phyloP scores from a whole-genome alignment of 78 protist species.

The Polysphondylium violaceum region DNA sequence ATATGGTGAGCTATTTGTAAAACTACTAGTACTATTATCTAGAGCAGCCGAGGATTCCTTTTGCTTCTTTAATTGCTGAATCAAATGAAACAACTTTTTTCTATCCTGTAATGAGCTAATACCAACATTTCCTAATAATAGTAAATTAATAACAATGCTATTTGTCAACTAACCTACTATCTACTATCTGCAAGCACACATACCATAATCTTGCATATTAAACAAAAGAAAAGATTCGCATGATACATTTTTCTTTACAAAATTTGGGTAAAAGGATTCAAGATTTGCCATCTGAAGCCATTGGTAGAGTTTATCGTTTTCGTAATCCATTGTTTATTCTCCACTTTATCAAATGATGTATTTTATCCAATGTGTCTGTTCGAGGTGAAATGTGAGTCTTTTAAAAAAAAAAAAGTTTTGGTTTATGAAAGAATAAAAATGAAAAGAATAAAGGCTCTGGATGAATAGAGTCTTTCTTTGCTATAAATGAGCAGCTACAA shows the following conservation, averaged over 20 bases:
- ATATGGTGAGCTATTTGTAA: too few relatives aligned
- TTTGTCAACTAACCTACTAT: background rate
- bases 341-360: too few relatives aligned
- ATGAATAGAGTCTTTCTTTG: too few relatives aligned
- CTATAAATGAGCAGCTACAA: too few relatives aligned
- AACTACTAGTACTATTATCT: too few relatives aligned
- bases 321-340: conserved; percentile 15
- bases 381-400: too few relatives aligned
- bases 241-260: conserved; percentile 35
- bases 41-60: background rate
- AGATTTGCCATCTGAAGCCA: conserved; percentile 52
- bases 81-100: conserved; percentile 63
- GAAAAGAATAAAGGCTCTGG: too few relatives aligned
- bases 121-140: conserved; percentile 37
- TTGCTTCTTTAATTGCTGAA: conserved; percentile 57
- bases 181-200: too few relatives aligned
- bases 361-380: too few relatives aligned
- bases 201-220: conserved; percentile 81
- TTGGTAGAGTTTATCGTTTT: conserved; percentile 42
- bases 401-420: too few relatives aligned
- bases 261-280: conserved; percentile 54
- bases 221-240: conserved; percentile 55
- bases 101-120: conserved; percentile 57
- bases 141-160: background rate
- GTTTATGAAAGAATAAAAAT: too few relatives aligned